These are phyloP conservation scores for Teunomyces atbi DNA, from an alignment of 805 yeast species.

Conservation along the genomic window DNA sequence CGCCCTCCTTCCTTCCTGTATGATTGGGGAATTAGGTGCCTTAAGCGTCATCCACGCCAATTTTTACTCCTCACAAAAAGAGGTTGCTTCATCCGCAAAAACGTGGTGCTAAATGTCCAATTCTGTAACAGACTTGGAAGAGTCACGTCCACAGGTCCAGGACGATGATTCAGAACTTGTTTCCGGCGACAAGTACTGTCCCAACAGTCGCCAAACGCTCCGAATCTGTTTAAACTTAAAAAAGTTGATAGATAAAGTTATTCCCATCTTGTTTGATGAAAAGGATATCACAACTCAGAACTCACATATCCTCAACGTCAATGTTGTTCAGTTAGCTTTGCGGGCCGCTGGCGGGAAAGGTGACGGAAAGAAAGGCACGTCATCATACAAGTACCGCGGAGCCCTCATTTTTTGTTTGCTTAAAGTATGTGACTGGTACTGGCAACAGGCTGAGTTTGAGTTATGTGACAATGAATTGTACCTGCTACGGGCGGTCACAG, in stretches of 20 bases:
- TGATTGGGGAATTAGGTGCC: background rate
- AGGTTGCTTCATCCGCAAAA: background rate
- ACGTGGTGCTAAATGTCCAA: background rate
- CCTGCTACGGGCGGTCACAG: conserved; percentile 60
- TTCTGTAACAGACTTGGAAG: conserved; percentile 5
- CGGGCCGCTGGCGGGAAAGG: conserved; percentile 83
- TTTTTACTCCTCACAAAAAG: background rate
- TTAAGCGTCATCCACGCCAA: background rate
- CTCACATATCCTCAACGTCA: conserved; percentile 57
- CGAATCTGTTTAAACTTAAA: conserved; percentile 74
- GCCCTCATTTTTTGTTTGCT: conserved; percentile 67
- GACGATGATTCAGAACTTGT: conserved; percentile 4
- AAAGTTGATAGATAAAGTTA: conserved; percentile 63
- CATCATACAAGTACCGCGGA: conserved; percentile 63
- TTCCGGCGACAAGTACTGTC: conserved; percentile 31
- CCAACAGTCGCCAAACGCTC: conserved; percentile 65
- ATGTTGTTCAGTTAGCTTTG: conserved; percentile 58
- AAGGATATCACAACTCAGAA: conserved; percentile 51
- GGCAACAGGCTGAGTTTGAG: conserved; percentile 55
- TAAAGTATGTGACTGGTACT: conserved; percentile 79
- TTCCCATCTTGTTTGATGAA: conserved; percentile 62
- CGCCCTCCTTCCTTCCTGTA: background rate
- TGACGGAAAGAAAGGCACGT: conserved; percentile 50
- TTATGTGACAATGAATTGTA: conserved; percentile 67
- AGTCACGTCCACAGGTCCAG: conserved; percentile 2